Percentiles rank a stretch among this genome's conserved stretches.
Conservation (phyloP, 306 rosid genomes). For the Fagus sylvatica region DNA sequence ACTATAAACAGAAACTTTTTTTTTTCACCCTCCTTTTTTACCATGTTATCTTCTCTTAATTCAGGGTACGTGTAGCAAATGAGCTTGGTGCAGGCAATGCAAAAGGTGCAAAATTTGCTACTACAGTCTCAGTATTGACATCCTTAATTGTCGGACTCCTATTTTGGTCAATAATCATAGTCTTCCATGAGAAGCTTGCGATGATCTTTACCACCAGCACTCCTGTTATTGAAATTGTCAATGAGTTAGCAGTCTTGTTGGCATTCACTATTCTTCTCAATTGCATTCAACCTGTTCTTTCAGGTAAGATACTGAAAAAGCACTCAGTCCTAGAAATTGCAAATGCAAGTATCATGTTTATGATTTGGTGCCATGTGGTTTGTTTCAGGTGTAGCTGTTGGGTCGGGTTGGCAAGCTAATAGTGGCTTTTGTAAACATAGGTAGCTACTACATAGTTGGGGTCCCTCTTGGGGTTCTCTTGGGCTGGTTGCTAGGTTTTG, state of each 20-base stretch:
- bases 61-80: conserved; percentile 69
- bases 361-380: conserved; percentile 15
- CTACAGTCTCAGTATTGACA: conserved; percentile 47
- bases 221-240: conserved; percentile 46
- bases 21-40: neutral
- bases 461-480: conserved; percentile 53
- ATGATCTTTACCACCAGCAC: conserved; percentile 58
- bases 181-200: conserved; percentile 53
- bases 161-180: conserved; percentile 46
- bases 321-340: neutral
- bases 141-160: conserved; percentile 53
- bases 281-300: conserved; percentile 71
- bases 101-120: conserved; percentile 66
- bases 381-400: conserved; percentile 65
- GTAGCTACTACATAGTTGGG: conserved; percentile 59
- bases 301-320: conserved; percentile 37
- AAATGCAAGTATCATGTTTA: conserved; percentile 5
- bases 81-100: conserved; percentile 74
- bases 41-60: conserved; percentile 4
- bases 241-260: conserved; percentile 56
- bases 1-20: neutral
- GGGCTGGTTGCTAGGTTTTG: conserved; percentile 51
- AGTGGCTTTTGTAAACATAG: conserved; percentile 59
- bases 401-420: conserved; percentile 62
- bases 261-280: conserved; percentile 62